phyloP scores from a whole-genome alignment of 805 yeast species.

The Clavispora carvajalis region DNA sequence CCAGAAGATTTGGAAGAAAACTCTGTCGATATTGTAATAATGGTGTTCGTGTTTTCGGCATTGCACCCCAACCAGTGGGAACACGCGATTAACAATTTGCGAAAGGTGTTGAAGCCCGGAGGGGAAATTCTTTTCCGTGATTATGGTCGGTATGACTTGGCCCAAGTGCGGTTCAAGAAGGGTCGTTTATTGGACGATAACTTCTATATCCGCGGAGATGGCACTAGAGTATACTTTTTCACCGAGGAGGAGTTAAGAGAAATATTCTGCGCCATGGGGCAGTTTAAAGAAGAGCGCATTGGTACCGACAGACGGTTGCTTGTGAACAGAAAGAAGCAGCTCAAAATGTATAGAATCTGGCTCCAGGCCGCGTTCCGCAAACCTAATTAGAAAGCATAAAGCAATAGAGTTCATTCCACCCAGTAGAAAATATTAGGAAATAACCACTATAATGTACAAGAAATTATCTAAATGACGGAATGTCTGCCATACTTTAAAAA shows the following conservation, averaged over 20 bases:
- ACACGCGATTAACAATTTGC: conserved; percentile 67
- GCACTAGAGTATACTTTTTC: conserved; percentile 95
- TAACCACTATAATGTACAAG: conserved; percentile 23
- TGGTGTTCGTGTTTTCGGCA: conserved; percentile 93
- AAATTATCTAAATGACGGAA: conserved; percentile 35
- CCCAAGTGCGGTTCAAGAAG: conserved; percentile 90
- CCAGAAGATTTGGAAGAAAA: conserved; percentile 82
- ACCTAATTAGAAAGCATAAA: conserved; percentile 5
- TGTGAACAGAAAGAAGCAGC: conserved; percentile 85
- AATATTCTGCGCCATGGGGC: conserved; percentile 50
- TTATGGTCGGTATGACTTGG: conserved; percentile 92
- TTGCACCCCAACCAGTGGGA: conserved; percentile 89
- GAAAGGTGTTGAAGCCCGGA: conserved; percentile 81
- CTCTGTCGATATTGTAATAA: conserved; percentile 86
- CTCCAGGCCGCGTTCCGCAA: conserved; percentile 76
- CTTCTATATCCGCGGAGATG: conserved; percentile 95
- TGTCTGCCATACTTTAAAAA: conserved; percentile 27
- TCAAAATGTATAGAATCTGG: conserved; percentile 97
- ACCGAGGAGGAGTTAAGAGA: conserved; percentile 84
- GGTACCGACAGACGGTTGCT: conserved; percentile 88
- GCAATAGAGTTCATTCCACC: no score
- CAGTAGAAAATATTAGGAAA: no score
- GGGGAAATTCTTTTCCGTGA: conserved; percentile 87
- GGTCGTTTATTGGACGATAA: conserved; percentile 84
- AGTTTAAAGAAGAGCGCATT: conserved; percentile 65